Conservation (phyloP, 176 grass and related monocot species). For the Pontederia crassipes region DNA sequence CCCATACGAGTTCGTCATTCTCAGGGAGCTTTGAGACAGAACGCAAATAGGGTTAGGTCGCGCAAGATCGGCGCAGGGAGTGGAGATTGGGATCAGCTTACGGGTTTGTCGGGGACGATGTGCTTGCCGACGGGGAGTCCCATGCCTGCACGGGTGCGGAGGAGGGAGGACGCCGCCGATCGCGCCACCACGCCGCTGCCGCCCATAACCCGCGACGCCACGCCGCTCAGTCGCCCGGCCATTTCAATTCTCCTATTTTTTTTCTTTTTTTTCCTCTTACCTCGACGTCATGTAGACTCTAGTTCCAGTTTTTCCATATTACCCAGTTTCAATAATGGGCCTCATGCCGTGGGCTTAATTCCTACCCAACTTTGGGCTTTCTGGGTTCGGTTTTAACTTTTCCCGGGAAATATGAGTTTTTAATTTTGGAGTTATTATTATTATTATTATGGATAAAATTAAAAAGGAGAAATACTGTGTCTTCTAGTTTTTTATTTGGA, state of each 20-base stretch:
- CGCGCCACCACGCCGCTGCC: slow-evolving; percentile 55
- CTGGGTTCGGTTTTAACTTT: too few relatives aligned
- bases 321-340: too few relatives aligned
- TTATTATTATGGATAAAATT: too few relatives aligned
- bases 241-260: slow-evolving; percentile 25
- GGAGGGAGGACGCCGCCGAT: slow-evolving; percentile 40
- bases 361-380: too few relatives aligned
- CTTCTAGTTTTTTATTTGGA: too few relatives aligned
- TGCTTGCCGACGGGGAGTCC: slow-evolving; percentile 79
- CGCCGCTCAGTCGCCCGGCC: slow-evolving; percentile 67
- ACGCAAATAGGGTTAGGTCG: neutral
- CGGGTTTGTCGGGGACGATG: slow-evolving; percentile 92
- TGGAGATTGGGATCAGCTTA: slow-evolving; percentile 7
- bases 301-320: too few relatives aligned
- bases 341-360: too few relatives aligned
- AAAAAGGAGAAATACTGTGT: too few relatives aligned
- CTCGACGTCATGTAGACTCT: too few relatives aligned
- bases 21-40: slow-evolving; percentile 34
- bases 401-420: too few relatives aligned
- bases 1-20: slow-evolving; percentile 82
- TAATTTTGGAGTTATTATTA: too few relatives aligned
- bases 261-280: too few relatives aligned
- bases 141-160: slow-evolving; percentile 81
- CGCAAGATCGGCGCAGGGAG: slow-evolving; percentile 11
- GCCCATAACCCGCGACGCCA: slow-evolving; percentile 64